phyloP scores from a whole-genome alignment of 106 monocot species.

The Chionographis japonica region DNA sequence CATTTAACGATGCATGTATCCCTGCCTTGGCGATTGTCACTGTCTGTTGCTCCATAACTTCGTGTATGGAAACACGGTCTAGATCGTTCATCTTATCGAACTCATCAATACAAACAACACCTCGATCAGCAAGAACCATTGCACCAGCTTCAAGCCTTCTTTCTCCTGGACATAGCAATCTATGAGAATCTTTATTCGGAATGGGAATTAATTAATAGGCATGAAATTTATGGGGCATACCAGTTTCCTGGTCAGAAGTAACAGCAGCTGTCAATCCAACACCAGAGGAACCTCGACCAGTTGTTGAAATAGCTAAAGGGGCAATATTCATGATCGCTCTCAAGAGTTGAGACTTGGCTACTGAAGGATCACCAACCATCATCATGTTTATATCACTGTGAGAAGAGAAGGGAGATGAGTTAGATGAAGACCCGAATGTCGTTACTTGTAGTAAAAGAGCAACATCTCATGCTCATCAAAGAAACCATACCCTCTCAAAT shows the following conservation, averaged over 20 bases:
- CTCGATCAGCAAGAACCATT: slow-evolving; percentile 99
- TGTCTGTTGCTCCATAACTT: slow-evolving; percentile 99
- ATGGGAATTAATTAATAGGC: background rate
- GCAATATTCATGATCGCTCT: slow-evolving; percentile 96
- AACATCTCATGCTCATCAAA: background rate
- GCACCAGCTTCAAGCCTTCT: slow-evolving; percentile 99
- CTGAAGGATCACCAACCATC: slow-evolving; percentile 99
- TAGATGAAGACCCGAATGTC: background rate
- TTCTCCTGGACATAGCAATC: slow-evolving; percentile 55
- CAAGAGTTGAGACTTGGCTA: slow-evolving; percentile 94
- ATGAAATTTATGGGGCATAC: slow-evolving; percentile 21
- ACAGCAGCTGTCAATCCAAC: slow-evolving; percentile 99
- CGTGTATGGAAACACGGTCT: slow-evolving; percentile 96
- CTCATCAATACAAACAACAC: slow-evolving; percentile 99
- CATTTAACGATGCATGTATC: slow-evolving; percentile 98
- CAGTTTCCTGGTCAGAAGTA: slow-evolving; percentile 97
- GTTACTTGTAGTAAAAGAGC: background rate
- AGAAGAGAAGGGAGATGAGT: background rate
- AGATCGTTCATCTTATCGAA: slow-evolving; percentile 99
- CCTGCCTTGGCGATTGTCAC: slow-evolving; percentile 99
- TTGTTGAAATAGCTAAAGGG: slow-evolving; percentile 96
- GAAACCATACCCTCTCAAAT: slow-evolving; percentile 76
- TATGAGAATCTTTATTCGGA: slow-evolving; percentile 1
- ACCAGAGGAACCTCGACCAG: slow-evolving; percentile 97
- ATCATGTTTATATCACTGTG: slow-evolving; percentile 98